Evolutionary conservation across 2,329 filamentous ascomycete species (phyloP), one percentile per base, ranked within the genome.

Genomic region (Xylaria sp.): DNA sequence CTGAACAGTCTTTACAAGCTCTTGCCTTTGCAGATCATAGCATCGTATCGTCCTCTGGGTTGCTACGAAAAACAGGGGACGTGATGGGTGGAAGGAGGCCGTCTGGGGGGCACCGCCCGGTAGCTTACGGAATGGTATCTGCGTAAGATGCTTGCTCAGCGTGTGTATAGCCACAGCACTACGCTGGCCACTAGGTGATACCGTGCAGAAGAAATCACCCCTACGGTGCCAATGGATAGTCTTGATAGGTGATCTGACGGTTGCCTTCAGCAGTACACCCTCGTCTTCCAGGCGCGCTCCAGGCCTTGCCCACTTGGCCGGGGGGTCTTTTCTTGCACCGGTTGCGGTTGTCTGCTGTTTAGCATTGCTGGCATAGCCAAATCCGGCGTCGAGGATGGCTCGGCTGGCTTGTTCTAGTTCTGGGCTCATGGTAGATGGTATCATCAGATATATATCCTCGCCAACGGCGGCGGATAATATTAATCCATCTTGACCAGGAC

Each of bases 81-180:
- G 91, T 48, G 91, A 93, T 1, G 96, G 96, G 80, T 99, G 97
- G 86, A 99, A 99, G 74, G 94, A 93, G 4, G 94, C 94, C 0
- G 92, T 92, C 81, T 98, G 95, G 1, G 94, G 87, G 64, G 92
- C 85, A 56, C 91, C 67, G 27, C 71, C 93, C 56, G 93, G 90
- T 34, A 88, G 80, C 63, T 85, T 86, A 69, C 93, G 92, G 89
- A 99, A 98, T 30, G 96, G 97, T 72, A 96, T 90, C 80, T 99
- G 96, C 2, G 94, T 98, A 54, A 95, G 87, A 81, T 99, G 96
- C 80, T 97, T 97, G 65, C 93, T 96, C 69, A 99, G 85, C 0
- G 95, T 98, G 82, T 99, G 96, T 70, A 99, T 97, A 62, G 93
- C 91, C 61, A 99, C 93, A 4, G 96, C 93, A 76, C 88, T 91